Evolutionary conservation across 495 filamentous ascomycete genomes (phyloP), one percentile per base, ranked within the genome.

Genomic region (Daldinia vernicosa): DNA sequence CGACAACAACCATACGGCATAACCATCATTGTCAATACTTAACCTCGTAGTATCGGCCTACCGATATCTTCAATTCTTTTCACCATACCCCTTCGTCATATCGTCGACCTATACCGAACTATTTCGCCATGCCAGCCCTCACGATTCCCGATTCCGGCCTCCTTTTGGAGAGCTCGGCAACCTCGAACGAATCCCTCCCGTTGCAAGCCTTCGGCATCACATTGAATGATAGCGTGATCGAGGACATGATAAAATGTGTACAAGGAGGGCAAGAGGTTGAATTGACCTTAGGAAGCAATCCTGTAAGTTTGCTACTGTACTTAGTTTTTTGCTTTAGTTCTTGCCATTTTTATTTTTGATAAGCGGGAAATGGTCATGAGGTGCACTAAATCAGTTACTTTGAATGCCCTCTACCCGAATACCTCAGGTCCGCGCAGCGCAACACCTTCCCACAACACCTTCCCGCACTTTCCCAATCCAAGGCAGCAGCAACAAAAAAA

Each of bases 231-330:
- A 85, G 79, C 63, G 84, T 89, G 33, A 86, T 93, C 66, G 87
- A 92, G 73, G 88, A 92, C 32, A 86, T 94, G 78, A 89, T 93
- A 63, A 84, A 87, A 69, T 88, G 84, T 71, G 85, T 91, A 22
- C 85, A 87, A 45, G 82, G 87, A 76, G 86, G 89, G 32, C 85
- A 89, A 64, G 86, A 85, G 52, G 76, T 89, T 39, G 82, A 87
- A 78, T 81, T 90, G 79, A 85, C 82, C 4, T 77, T 90, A 72
- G 87, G 87, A 47, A 81, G 78, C 72, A 79, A 71, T 72, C 84
- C 87, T 3, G 88, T 90, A 85, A 84, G 87, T 81, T 67, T 58
- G 63, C 63, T 73, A 43, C 40, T 43, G 9, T 58, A 63, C 39
- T 17, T 58, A 63, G 54, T 58, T 56, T 58, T 56, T 69, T 69